phyloP scores from a whole-genome alignment of 306 rosid species.

The Mucuna pruriens region DNA sequence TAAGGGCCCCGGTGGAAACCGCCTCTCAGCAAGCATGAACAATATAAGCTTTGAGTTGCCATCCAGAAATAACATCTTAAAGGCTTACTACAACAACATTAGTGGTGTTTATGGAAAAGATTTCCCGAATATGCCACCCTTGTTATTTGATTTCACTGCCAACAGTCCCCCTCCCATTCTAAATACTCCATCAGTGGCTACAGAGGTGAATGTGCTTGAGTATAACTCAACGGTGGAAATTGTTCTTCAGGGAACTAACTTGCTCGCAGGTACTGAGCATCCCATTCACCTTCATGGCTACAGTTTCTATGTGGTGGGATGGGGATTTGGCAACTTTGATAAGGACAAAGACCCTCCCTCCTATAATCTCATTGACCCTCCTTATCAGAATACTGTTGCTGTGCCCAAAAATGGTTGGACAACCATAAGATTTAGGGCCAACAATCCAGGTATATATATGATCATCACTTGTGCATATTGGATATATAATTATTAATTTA shows the following conservation, averaged over 20 bases:
- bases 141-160: constrained; percentile 49
- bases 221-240: constrained; percentile 50
- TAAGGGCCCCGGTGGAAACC: constrained; percentile 33
- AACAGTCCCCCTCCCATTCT: background rate
- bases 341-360: constrained; percentile 43
- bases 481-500: too few relatives aligned
- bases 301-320: constrained; percentile 59
- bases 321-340: constrained; percentile 67
- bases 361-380: constrained; percentile 64
- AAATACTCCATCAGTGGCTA: constrained; percentile 38
- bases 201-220: constrained; percentile 48
- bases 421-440: constrained; percentile 37
- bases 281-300: constrained; percentile 60
- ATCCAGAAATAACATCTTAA: constrained; percentile 25
- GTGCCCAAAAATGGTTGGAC: constrained; percentile 61
- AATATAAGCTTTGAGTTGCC: constrained; percentile 59
- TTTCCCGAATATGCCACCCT: constrained; percentile 50
- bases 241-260: constrained; percentile 55
- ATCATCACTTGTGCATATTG: too few relatives aligned
- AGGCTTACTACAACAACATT: constrained; percentile 52
- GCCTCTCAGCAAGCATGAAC: constrained; percentile 61
- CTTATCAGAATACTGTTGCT: constrained; percentile 46
- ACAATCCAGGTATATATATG: constrained; percentile 57
- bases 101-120: constrained; percentile 41
- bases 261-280: constrained; percentile 1